Percentiles rank a stretch among this genome's conserved stretches.
Evolutionary conservation across 1,284 basidiomycete genomes (phyloP).

Genomic region (Anthracocystis walkeri): DNA sequence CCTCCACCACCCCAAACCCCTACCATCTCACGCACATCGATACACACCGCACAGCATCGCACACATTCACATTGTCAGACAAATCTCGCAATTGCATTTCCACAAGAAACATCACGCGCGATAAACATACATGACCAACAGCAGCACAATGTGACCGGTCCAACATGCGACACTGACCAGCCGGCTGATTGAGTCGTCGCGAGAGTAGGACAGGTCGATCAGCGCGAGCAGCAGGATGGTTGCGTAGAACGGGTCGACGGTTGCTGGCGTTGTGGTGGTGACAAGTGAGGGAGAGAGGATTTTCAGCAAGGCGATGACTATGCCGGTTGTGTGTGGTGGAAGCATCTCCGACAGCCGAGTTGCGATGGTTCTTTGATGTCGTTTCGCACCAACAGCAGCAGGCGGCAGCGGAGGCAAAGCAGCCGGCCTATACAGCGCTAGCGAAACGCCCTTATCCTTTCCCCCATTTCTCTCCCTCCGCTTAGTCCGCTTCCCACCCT

Average conservation of each 20-base stretch:
- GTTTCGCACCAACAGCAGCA: neutral
- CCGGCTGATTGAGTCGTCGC: neutral
- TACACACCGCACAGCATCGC: too few relatives aligned
- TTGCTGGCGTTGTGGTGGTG: neutral
- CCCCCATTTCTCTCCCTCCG: neutral
- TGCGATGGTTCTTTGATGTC: neutral
- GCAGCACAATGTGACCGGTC: slow-evolving; percentile 4
- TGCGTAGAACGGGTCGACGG: neutral
- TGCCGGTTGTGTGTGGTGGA: neutral
- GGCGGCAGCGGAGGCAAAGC: slow-evolving; percentile 13
- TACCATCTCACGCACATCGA: too few relatives aligned
- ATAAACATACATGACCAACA: neutral
- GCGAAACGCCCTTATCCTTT: slow-evolving; percentile 4
- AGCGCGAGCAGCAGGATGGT: slow-evolving; percentile 22
- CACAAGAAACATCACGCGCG: neutral
- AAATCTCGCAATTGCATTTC: neutral
- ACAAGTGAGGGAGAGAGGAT: slow-evolving; percentile 10
- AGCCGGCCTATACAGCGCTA: slow-evolving; percentile 30
- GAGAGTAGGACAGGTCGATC: slow-evolving; percentile 4
- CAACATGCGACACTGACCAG: neutral
- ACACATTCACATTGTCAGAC: neutral
- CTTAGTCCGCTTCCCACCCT: neutral
- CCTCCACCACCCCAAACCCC: too few relatives aligned
- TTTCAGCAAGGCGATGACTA: slow-evolving; percentile 17
- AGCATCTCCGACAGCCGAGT: neutral